Evolutionary conservation across 176 grass and related monocot genomes (phyloP), one percentile per base, ranked within the genome.

Genomic region (Oryza glaberrima): DNA sequence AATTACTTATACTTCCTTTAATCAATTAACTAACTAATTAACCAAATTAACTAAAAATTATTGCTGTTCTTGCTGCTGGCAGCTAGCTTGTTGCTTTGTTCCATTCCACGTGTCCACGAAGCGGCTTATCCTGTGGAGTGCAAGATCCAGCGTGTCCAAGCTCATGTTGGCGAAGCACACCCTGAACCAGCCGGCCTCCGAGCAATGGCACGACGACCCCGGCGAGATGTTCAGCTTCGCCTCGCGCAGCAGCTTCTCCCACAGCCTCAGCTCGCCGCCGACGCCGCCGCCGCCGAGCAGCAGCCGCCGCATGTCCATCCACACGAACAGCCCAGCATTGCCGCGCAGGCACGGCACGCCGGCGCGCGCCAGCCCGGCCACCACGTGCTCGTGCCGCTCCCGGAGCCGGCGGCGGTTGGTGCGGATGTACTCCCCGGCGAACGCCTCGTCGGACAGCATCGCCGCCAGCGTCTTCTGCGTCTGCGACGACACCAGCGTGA

Each of bases 81-180:
- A 36, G 30, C 2, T 32, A 32, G 36, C 38, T 36, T 54, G 22
- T 44, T 25, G 67, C 41, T 35, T 78, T 77, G 84, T 81, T 93
- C 82, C 30, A 5, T 36, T 36, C 35, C 83, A 91, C 64, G 56
- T 93, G 86, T 90, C 68, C 85, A 90, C 89, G 90, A 94, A 97
- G 15, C 82, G 25, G 47, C 61, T 70, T 17, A 97, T 92, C 85
- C 92, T 94, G 3, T 30, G 64, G 6, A 94, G 83, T 64, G 94
- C 94, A 80, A 97, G 69, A 64, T 97, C 90, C 75, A 97, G 80
- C 23, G 92, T 94, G 81, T 46, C 78, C 72, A 88, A 46, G 85
- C 81, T 97, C 94, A 97, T 97, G 73, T 97, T 97, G 3, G 94
- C 94, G 79, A 97, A 97, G 80, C 94, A 97, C 65, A 97, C 92